A percentile compares a stretch with the other conserved stretches of the same genome.
These are phyloP conservation scores for Pholiota molesta DNA, from an alignment of 768 basidiomycete species.

Conservation along the genomic window DNA sequence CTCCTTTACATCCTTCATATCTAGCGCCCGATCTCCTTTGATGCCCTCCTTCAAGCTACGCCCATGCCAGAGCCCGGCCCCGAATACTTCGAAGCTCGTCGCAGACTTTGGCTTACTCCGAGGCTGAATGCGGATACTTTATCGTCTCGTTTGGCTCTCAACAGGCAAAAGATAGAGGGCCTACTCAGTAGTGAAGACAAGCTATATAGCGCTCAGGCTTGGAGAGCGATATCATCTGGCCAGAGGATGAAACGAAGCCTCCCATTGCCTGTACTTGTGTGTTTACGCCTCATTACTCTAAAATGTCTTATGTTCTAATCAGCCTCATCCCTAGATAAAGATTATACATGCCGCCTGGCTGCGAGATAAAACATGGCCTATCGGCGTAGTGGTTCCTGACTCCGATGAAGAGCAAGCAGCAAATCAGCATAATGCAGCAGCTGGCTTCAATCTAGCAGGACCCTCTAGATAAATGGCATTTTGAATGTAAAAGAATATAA, in stretches of 20 bases:
- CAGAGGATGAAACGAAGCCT: slow-evolving; percentile 57
- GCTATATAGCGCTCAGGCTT: slow-evolving; percentile 36
- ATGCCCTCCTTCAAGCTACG: slow-evolving; percentile 39
- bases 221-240: slow-evolving; percentile 65
- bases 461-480: neutral
- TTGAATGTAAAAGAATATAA: neutral
- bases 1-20: slow-evolving; percentile 11
- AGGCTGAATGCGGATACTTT: slow-evolving; percentile 22
- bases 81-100: slow-evolving; percentile 61
- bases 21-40: slow-evolving; percentile 34
- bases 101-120: slow-evolving; percentile 60
- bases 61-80: slow-evolving; percentile 65
- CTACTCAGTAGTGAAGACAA: slow-evolving; percentile 36
- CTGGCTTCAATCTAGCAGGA: neutral
- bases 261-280: slow-evolving; percentile 67
- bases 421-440: neutral
- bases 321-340: slow-evolving; percentile 54
- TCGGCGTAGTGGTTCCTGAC: slow-evolving; percentile 58
- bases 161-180: slow-evolving; percentile 52
- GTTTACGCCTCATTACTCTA: slow-evolving; percentile 29
- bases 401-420: slow-evolving; percentile 51
- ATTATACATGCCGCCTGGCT: slow-evolving; percentile 77
- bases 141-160: slow-evolving; percentile 30
- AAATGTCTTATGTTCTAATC: slow-evolving; percentile 17
- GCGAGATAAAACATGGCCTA: slow-evolving; percentile 78